Conservation (phyloP, 495 filamentous ascomycete species). For the Aspergillus incahuasiensis region DNA sequence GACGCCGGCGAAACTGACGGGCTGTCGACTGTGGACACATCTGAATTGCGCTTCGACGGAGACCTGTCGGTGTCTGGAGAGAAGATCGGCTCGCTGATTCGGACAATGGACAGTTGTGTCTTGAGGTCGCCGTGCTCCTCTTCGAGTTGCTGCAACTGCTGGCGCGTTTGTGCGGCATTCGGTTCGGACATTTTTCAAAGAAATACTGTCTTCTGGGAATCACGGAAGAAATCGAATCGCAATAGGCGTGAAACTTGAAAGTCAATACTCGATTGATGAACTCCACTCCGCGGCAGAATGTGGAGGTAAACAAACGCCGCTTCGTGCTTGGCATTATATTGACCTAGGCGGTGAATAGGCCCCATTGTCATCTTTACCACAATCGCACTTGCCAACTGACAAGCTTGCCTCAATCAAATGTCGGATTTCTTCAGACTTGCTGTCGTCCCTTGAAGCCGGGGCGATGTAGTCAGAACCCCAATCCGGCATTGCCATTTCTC, state of each 20-base stretch:
- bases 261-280: not conserved
- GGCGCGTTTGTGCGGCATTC: slow-evolving; percentile 28
- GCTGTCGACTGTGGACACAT: slow-evolving; percentile 65
- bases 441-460: not conserved
- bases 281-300: slow-evolving; percentile 1
- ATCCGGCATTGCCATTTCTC: not conserved
- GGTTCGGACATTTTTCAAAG: slow-evolving; percentile 13
- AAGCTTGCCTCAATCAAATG: not conserved
- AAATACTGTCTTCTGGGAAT: not conserved
- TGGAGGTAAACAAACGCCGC: not conserved
- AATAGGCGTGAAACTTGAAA: not conserved
- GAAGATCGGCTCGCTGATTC: slow-evolving; percentile 69
- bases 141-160: slow-evolving; percentile 37
- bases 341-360: slow-evolving; percentile 21
- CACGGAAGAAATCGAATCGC: not conserved
- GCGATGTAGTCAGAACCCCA: slow-evolving; percentile 5
- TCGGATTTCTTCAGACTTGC: not conserved
- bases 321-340: not conserved
- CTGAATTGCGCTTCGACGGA: slow-evolving; percentile 57
- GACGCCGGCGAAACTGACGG: slow-evolving; percentile 59
- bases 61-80: slow-evolving; percentile 32
- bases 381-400: not conserved
- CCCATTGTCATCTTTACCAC: not conserved
- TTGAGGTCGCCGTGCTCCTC: slow-evolving; percentile 46
- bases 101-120: slow-evolving; percentile 61